These are phyloP conservation scores for Candida michaelii DNA, from an alignment of 805 yeast species.

Conservation along the genomic window DNA sequence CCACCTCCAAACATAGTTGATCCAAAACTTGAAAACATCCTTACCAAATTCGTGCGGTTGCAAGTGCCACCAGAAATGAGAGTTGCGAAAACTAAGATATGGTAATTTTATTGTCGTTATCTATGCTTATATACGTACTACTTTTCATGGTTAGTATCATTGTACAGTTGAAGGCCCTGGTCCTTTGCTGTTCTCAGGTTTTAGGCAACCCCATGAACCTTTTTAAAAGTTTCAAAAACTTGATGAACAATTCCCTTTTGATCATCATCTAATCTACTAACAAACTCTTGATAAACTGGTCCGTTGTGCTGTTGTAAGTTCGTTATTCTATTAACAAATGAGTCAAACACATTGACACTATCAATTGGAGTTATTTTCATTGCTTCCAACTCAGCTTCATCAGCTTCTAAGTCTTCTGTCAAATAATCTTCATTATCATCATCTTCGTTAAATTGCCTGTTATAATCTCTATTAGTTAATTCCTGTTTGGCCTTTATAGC, in stretches of 20 bases:
- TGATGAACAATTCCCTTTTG: constrained; percentile 26
- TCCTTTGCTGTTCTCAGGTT: no score
- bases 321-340: constrained; percentile 57
- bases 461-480: constrained; percentile 40
- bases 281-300: constrained; percentile 47
- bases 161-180: no score
- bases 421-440: constrained; percentile 32
- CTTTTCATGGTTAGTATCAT: no score
- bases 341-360: constrained; percentile 64
- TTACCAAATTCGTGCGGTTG: not conserved
- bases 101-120: not conserved
- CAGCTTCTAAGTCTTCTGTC: constrained; percentile 46
- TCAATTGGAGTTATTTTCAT: constrained; percentile 79
- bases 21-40: constrained; percentile 46
- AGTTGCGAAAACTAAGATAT: no score
- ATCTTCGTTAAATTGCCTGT: constrained; percentile 26
- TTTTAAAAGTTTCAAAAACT: constrained; percentile 14
- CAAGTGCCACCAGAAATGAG: not conserved
- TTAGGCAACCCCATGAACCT: constrained; percentile 3
- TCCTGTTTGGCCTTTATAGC: constrained; percentile 50
- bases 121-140: not conserved
- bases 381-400: constrained; percentile 81
- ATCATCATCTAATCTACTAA: constrained; percentile 38
- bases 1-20: constrained; percentile 35
- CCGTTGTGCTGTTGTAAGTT: constrained; percentile 49